Evolutionary conservation across 2,329 filamentous ascomycete genomes (phyloP), one percentile per base, ranked within the genome.

Genomic region (Curvularia spicifera): DNA sequence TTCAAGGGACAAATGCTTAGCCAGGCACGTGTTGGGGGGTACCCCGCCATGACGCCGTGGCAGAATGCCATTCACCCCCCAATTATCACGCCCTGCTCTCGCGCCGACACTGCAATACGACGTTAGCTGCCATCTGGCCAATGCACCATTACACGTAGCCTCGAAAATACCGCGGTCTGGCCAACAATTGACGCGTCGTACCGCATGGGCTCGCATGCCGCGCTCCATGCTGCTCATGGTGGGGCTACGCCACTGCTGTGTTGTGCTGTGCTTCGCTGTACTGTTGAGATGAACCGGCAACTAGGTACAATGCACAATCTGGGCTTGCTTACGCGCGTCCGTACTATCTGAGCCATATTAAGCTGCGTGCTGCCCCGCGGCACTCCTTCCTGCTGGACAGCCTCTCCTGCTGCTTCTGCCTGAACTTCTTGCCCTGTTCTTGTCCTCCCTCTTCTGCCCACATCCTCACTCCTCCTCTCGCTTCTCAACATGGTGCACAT

Each of bases 401-500:
- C 29, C 29, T 31, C 29, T 31, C 10, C 29, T 31, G 29, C 29
- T 24, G 7, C n/a, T 28, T 20, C 20, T 26, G 5, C 31, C 31
- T 13, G 28, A 10, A 2, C 18, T 44, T 24, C 53, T 46, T 40
- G 31, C 39, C 56, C 39, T 28, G 37, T 24, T 24, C 2, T 4
- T 24, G 3, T 24, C 22, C 4, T 24, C 46, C 31, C 9, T 20
- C 15, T 37, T 12, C 43, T 20, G 4, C 28, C 43, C 26, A 28
- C 24, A 15, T 26, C n/a, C n/a, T 46, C 24, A 24, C 22, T 4
- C 8, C 44, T 12, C 9, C n/a, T 46, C 28, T 20, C n/a, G 4
- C 9, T 2, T 20, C 15, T 47, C 28, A 78, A 40, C 51, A 84
- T 84, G 82, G 81, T 83, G 55, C 82, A 84, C 63, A 77, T 84